A percentile compares a stretch with the other conserved stretches of the same genome.
Evolutionary conservation across 441 rosid species (phyloP).

Genomic region (Omphalea diandra): DNA sequence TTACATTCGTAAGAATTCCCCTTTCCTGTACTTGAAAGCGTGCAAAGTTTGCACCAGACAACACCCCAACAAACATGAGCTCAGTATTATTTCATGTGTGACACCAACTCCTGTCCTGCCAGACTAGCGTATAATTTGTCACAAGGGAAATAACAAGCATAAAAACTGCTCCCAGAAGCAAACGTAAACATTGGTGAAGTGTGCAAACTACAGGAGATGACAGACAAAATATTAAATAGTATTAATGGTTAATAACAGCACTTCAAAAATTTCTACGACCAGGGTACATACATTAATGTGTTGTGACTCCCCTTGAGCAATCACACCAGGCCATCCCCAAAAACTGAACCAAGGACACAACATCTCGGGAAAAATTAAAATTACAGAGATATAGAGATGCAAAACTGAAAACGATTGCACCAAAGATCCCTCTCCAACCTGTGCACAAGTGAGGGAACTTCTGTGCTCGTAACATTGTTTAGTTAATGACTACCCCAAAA

Average conservation of each 20-base stretch:
- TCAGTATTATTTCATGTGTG: no score
- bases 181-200: no score
- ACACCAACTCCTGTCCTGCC: no score
- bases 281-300: slow-evolving; percentile 6
- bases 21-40: no score
- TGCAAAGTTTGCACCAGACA: no score
- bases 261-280: slow-evolving; percentile 27
- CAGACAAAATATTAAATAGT: not conserved
- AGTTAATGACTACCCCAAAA: slow-evolving; percentile 36
- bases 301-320: slow-evolving; percentile 21
- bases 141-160: no score
- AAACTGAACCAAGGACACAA: slow-evolving; percentile 21
- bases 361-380: slow-evolving; percentile 18
- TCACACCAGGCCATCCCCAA: slow-evolving; percentile 18
- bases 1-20: no score
- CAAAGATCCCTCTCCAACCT: slow-evolving; percentile 22
- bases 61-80: no score
- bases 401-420: slow-evolving; percentile 36
- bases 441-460: slow-evolving; percentile 27
- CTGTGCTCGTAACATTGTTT: slow-evolving; percentile 22
- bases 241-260: not conserved
- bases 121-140: no score
- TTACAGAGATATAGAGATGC: slow-evolving; percentile 26
- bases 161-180: not conserved
- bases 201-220: not conserved